Percentiles rank a stretch among this genome's conserved stretches.
Evolutionary conservation across 2,329 filamentous ascomycete species (phyloP).

Genomic region (Gaeumannomyces sp.): DNA sequence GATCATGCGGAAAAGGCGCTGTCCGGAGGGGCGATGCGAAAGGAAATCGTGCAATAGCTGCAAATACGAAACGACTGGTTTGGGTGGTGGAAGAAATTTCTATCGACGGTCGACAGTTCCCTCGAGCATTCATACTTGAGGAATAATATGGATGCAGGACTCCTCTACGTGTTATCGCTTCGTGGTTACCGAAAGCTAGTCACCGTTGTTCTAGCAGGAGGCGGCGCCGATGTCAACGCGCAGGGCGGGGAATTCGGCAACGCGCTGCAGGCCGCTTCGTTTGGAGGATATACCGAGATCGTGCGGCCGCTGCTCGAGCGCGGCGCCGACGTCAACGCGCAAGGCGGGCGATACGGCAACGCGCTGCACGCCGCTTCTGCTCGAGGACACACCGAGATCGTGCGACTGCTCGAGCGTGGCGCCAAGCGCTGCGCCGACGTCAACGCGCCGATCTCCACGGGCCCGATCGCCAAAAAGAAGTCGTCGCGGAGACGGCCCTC

Average conservation of each 20-base stretch:
- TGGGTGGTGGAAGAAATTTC: no score
- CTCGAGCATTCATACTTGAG: neutral
- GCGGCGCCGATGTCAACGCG: slow-evolving; percentile 1
- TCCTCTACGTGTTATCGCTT: slow-evolving; percentile 5
- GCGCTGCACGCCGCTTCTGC: slow-evolving; percentile 1
- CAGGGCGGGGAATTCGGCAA: slow-evolving; percentile 1
- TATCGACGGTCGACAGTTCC: no score
- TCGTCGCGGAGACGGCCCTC: no score
- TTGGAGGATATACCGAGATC: neutral
- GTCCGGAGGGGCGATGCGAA: no score
- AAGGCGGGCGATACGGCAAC: slow-evolving; percentile 2
- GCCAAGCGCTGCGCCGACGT: no score
- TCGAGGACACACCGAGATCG: neutral
- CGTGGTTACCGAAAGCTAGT: neutral
- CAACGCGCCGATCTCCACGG: no score
- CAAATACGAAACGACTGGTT: no score
- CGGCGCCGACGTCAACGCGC: slow-evolving; percentile 6
- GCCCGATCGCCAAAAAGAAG: no score
- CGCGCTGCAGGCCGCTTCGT: slow-evolving; percentile 1
- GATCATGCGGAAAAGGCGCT: no score
- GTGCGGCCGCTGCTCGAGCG: neutral
- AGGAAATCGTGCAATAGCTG: no score
- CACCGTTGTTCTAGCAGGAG: slow-evolving; percentile 6
- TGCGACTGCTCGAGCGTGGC: neutral
- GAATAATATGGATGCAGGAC: slow-evolving; percentile 9